Evolutionary conservation across 306 rosid species (phyloP).

Genomic region (Myrica gale): DNA sequence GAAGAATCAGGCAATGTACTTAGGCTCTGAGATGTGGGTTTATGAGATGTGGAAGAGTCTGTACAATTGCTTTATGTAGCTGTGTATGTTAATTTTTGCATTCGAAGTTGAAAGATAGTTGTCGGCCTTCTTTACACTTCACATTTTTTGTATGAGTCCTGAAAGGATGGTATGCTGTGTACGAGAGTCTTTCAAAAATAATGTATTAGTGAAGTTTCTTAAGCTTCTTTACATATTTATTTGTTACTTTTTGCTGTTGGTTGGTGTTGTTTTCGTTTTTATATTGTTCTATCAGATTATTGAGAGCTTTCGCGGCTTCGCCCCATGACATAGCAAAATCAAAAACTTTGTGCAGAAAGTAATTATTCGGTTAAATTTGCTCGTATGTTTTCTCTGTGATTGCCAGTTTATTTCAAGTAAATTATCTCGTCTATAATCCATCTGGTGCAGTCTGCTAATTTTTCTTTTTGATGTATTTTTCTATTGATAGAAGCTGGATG

Average conservation of each 20-base stretch:
- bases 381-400: slow-evolving; percentile 10
- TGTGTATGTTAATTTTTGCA: background rate
- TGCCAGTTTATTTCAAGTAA: background rate
- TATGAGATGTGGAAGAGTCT: background rate
- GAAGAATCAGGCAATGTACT: slow-evolving; percentile 40
- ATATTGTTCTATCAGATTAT: background rate
- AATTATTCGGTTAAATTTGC: background rate
- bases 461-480: slow-evolving; percentile 1
- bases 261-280: background rate
- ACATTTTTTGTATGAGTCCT: background rate
- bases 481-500: slow-evolving; percentile 64
- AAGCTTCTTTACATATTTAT: background rate
- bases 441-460: slow-evolving; percentile 22
- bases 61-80: background rate
- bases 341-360: background rate
- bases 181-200: background rate
- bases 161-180: slow-evolving; percentile 1
- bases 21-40: slow-evolving; percentile 18
- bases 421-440: background rate
- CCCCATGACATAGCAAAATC: background rate
- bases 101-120: background rate
- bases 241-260: background rate
- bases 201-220: background rate
- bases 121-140: background rate
- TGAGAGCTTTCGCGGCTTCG: background rate